These are phyloP conservation scores for Aspergillus sp. DNA, from an alignment of 2,329 filamentous ascomycete genomes.

Conservation along the genomic window DNA sequence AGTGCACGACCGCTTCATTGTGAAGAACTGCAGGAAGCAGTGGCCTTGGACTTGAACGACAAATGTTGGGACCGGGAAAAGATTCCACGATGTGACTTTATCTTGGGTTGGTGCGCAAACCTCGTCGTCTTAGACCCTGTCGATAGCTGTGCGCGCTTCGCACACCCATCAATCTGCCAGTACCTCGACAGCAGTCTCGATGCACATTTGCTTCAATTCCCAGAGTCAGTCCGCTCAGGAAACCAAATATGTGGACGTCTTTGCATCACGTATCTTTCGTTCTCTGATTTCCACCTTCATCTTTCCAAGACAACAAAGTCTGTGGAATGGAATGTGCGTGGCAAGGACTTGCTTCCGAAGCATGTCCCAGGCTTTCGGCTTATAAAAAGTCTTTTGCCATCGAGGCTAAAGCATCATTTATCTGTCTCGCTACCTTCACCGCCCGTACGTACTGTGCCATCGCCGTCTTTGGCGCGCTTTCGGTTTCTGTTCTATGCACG, in stretches of 20 bases:
- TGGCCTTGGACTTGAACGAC: too few relatives aligned
- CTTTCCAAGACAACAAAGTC: neutral
- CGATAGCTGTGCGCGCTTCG: too few relatives aligned
- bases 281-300: neutral
- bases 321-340: neutral
- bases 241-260: conserved; percentile 2
- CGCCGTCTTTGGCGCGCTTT: too few relatives aligned
- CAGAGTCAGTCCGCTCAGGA: conserved; percentile 6
- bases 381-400: neutral
- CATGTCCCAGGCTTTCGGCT: neutral
- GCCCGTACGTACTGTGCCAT: too few relatives aligned
- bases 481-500: too few relatives aligned
- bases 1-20: too few relatives aligned
- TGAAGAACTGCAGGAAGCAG: too few relatives aligned
- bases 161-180: conserved; percentile 22
- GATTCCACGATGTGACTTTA: too few relatives aligned
- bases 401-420: neutral
- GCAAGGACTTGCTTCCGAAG: neutral
- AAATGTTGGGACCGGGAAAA: too few relatives aligned
- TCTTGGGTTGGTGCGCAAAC: too few relatives aligned
- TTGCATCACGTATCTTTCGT: neutral
- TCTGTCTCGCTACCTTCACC: too few relatives aligned
- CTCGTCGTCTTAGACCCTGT: too few relatives aligned
- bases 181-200: conserved; percentile 12
- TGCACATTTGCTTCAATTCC: neutral